phyloP scores from a whole-genome alignment of 2,329 filamentous ascomycete genomes.

The Cryphonectria carpinicola region DNA sequence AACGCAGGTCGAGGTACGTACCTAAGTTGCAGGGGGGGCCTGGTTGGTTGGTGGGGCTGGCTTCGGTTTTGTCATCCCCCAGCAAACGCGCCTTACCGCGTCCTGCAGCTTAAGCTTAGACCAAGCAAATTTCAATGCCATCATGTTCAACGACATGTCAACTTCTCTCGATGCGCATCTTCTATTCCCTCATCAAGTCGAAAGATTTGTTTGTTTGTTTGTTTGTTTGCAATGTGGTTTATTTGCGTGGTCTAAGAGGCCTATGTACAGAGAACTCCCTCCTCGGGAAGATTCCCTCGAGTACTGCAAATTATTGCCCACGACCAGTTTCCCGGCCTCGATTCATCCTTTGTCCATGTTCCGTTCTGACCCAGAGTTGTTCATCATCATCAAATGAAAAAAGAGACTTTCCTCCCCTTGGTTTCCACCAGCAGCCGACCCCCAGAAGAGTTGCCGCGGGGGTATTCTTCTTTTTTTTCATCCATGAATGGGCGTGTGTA shows the following conservation, averaged over 20 bases:
- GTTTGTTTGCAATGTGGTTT: conserved; percentile 8
- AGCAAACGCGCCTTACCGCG: background rate
- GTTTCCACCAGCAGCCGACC: background rate
- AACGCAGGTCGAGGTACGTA: background rate
- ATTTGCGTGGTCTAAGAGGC: conserved; percentile 25
- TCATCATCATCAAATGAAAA: background rate
- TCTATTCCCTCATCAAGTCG: background rate
- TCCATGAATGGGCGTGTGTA: background rate
- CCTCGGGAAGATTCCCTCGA: background rate
- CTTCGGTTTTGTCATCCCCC: background rate
- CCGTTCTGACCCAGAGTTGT: background rate
- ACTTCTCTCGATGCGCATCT: background rate
- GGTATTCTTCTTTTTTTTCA: conserved; percentile 8
- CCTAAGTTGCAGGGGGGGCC: background rate
- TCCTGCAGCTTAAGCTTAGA: background rate
- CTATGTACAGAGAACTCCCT: conserved; percentile 26
- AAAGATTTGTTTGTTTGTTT: background rate
- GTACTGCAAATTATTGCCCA: conserved; percentile 7
- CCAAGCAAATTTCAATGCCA: background rate
- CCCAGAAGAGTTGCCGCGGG: too few relatives aligned
- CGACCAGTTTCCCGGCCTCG: conserved; percentile 2
- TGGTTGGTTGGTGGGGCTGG: background rate
- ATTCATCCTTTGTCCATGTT: background rate
- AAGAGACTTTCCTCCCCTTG: background rate
- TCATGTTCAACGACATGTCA: background rate